Percentiles rank a stretch among this genome's conserved stretches.
Conservation (phyloP, 495 filamentous ascomycete genomes). For the Schizothecium vesticola region DNA sequence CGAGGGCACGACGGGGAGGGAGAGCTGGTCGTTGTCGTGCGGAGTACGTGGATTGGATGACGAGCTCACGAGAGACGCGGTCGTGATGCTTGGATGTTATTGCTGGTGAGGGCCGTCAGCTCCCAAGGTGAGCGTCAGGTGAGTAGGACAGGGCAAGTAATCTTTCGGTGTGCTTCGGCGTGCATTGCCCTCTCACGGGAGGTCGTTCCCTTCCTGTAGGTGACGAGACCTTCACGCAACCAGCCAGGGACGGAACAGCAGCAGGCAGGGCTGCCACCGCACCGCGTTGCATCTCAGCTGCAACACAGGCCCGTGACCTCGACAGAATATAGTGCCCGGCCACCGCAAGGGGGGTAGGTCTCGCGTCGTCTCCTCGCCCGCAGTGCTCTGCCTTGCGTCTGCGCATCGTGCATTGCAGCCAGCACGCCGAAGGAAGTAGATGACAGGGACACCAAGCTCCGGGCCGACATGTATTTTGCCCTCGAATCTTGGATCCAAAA, state of each 20-base stretch:
- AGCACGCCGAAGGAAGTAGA: not conserved
- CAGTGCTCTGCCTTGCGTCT: conserved; percentile 5
- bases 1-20: not conserved
- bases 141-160: not conserved
- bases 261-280: not conserved
- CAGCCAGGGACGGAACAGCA: not conserved
- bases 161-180: not conserved
- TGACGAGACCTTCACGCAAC: not conserved
- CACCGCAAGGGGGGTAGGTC: not conserved
- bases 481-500: not conserved
- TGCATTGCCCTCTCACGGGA: not conserved
- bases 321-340: conserved; percentile 1
- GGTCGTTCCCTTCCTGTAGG: not conserved
- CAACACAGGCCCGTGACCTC: not conserved
- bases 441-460: not conserved
- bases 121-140: not conserved
- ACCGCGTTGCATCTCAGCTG: not conserved
- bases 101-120: not conserved
- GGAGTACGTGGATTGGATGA: not conserved
- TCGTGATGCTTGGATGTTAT: not conserved
- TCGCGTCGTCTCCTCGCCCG: conserved; percentile 3
- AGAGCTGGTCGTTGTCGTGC: not conserved
- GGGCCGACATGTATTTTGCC: conserved; percentile 2
- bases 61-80: not conserved
- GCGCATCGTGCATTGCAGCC: conserved; percentile 2